A percentile compares a stretch with the other conserved stretches of the same genome.
phyloP scores from a whole-genome alignment of 2,329 filamentous ascomycete genomes.

The Aspergillus felis region DNA sequence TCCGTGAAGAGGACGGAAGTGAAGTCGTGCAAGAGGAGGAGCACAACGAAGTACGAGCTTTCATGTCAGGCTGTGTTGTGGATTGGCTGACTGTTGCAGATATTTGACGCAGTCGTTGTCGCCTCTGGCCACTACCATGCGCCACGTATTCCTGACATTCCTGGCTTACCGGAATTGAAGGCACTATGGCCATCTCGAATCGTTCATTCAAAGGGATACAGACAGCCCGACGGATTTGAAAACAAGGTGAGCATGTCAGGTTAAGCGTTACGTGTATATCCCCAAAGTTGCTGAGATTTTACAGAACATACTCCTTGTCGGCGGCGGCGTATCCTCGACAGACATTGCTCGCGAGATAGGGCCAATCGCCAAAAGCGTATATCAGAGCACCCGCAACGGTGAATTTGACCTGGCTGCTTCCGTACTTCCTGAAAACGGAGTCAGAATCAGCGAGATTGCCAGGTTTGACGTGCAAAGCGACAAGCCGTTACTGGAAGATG shows the following conservation, averaged over 20 bases:
- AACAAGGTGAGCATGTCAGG: slow-evolving; percentile 46
- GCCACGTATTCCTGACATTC: slow-evolving; percentile 47
- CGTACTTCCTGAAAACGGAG: slow-evolving; percentile 52
- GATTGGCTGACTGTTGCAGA: slow-evolving; percentile 8
- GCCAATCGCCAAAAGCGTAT: slow-evolving; percentile 42
- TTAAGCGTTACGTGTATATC: not conserved
- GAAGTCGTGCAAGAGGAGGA: slow-evolving; percentile 5
- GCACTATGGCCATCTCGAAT: slow-evolving; percentile 43
- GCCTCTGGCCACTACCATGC: slow-evolving; percentile 55
- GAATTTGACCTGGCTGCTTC: slow-evolving; percentile 54
- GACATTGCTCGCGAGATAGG: slow-evolving; percentile 54
- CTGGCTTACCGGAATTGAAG: slow-evolving; percentile 47
- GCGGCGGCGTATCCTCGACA: slow-evolving; percentile 52
- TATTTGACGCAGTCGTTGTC: slow-evolving; percentile 51
- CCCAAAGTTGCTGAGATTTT: not conserved
- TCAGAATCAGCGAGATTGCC: slow-evolving; percentile 51
- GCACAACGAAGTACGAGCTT: slow-evolving; percentile 7
- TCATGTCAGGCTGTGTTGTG: too few species aligned
- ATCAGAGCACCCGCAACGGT: slow-evolving; percentile 58
- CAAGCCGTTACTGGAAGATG: slow-evolving; percentile 10
- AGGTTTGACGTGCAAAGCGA: slow-evolving; percentile 39
- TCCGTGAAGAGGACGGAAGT: slow-evolving; percentile 23
- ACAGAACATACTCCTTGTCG: slow-evolving; percentile 54
- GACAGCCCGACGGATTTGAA: slow-evolving; percentile 45
- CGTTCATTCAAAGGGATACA: slow-evolving; percentile 51